phyloP scores from a whole-genome alignment of 345 rosid genomes.

The Pistacia vera region DNA sequence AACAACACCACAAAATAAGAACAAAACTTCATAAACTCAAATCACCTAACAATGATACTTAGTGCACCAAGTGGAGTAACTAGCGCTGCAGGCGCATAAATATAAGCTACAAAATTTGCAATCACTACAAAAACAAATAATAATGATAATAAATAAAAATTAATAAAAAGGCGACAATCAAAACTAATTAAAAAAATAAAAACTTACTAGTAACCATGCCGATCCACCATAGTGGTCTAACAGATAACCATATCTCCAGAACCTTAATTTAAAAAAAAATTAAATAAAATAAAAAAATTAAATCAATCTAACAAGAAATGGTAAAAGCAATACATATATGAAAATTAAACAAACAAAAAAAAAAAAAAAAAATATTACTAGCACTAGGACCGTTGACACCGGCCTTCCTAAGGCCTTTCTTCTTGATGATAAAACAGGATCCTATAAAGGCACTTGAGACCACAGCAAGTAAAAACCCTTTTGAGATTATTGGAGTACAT shows the following conservation, averaged over 20 bases:
- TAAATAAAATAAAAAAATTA: background rate
- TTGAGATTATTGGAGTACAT: slow-evolving; percentile 74
- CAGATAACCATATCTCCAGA: slow-evolving; percentile 75
- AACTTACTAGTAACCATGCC: slow-evolving; percentile 87
- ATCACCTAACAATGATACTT: slow-evolving; percentile 75
- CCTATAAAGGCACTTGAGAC: slow-evolving; percentile 81
- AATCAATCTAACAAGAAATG: background rate
- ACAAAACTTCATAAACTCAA: no score
- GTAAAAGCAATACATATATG: background rate
- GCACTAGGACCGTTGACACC: slow-evolving; percentile 70
- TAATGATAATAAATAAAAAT: background rate
- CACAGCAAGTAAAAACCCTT: slow-evolving; percentile 65
- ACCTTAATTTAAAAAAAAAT: slow-evolving; percentile 32
- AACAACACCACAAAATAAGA: no score
- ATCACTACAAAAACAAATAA: slow-evolving; percentile 46
- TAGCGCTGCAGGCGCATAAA: slow-evolving; percentile 76
- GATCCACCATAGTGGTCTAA: slow-evolving; percentile 87
- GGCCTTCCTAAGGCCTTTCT: slow-evolving; percentile 72
- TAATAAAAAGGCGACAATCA: background rate
- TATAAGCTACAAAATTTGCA: slow-evolving; percentile 68
- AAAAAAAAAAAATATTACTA: slow-evolving; percentile 23
- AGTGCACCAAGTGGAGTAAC: slow-evolving; percentile 81
- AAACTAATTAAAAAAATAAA: background rate
- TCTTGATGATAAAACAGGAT: slow-evolving; percentile 85
- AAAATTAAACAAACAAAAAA: background rate